These are phyloP conservation scores for Eucalyptus fibrosa DNA, from an alignment of 345 rosid genomes.

Conservation along the genomic window DNA sequence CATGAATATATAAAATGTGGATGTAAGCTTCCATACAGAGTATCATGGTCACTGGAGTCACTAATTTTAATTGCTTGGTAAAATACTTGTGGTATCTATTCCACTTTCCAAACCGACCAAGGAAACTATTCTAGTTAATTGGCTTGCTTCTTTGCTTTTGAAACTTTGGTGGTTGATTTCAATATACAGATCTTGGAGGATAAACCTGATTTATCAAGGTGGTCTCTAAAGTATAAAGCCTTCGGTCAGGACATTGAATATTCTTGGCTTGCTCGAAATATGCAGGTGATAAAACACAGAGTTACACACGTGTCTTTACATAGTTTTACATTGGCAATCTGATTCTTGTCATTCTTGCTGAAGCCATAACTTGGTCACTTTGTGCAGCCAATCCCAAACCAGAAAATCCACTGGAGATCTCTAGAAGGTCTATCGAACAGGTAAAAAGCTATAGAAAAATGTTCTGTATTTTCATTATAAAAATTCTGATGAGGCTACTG, in stretches of 20 bases:
- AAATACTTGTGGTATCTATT: background rate
- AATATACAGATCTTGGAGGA: conserved; percentile 47
- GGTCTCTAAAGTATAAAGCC: conserved; percentile 78
- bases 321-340: background rate
- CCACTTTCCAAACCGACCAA: background rate
- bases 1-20: background rate
- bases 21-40: background rate
- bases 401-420: background rate
- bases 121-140: background rate
- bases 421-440: background rate
- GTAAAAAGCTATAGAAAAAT: background rate
- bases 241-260: conserved; percentile 71
- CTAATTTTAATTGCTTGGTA: background rate
- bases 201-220: conserved; percentile 63
- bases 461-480: background rate
- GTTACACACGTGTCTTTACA: background rate
- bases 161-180: background rate
- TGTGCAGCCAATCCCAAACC: conserved; percentile 76
- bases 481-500: background rate
- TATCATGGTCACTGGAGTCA: background rate
- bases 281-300: conserved; percentile 46
- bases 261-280: conserved; percentile 90
- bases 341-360: background rate
- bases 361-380: background rate
- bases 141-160: background rate